A percentile compares a stretch with the other conserved stretches of the same genome.
Conservation (phyloP, 306 rosid species). For the Pueraria montana region DNA sequence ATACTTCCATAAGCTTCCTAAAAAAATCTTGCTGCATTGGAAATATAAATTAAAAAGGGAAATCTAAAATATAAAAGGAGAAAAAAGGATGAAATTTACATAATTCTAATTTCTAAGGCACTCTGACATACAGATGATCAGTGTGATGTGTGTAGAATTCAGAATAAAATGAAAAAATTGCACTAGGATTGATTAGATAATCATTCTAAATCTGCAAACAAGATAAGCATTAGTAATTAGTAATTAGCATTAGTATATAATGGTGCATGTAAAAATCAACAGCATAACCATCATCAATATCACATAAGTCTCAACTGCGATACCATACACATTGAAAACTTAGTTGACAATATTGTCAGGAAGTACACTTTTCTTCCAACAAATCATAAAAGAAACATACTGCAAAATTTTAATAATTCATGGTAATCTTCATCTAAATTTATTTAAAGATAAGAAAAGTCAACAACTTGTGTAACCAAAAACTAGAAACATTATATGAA, state of each 20-base stretch:
- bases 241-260: conserved; percentile 25
- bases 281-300: conserved; percentile 9
- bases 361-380: background rate
- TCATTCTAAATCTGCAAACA: too few relatives aligned
- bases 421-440: background rate
- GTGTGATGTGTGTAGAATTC: background rate
- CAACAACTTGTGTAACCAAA: background rate
- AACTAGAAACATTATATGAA: too few relatives aligned
- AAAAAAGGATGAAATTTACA: conserved; percentile 15
- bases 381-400: conserved; percentile 1
- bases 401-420: background rate
- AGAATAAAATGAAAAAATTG: background rate
- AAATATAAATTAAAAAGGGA: conserved; percentile 33
- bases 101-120: background rate
- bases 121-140: conserved; percentile 12
- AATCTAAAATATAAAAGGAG: conserved; percentile 4
- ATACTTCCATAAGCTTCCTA: conserved; percentile 79
- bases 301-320: background rate
- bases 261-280: background rate
- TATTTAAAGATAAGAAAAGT: background rate
- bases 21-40: conserved; percentile 81
- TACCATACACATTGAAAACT: background rate
- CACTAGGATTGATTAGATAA: too few relatives aligned
- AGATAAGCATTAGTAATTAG: background rate
- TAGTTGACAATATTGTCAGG: background rate